phyloP scores from a whole-genome alignment of 306 rosid genomes.

The Prunus mume region DNA sequence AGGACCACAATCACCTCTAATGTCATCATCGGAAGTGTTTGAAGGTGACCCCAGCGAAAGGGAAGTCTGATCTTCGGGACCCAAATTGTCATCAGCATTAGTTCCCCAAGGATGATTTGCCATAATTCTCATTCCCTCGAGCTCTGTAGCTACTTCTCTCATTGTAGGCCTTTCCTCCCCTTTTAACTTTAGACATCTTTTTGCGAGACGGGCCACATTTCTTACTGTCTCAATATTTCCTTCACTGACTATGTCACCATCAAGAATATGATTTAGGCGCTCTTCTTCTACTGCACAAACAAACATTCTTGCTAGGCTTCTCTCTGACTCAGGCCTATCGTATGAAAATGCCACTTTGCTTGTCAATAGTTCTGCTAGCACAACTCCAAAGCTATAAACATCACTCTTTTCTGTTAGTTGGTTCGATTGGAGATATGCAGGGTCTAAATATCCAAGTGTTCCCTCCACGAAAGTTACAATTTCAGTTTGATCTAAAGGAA shows the following conservation, averaged over 20 bases:
- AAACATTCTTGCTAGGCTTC: background rate
- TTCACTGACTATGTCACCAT: background rate
- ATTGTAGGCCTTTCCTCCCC: background rate
- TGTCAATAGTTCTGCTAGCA: slow-evolving; percentile 16
- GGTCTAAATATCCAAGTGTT: background rate
- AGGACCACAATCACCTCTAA: no score
- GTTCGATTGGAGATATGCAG: slow-evolving; percentile 22
- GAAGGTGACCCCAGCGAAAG: background rate
- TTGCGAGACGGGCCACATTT: background rate
- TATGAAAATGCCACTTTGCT: slow-evolving; percentile 1
- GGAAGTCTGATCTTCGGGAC: background rate
- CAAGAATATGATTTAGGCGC: background rate
- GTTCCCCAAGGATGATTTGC: background rate
- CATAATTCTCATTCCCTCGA: background rate
- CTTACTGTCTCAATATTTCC: background rate
- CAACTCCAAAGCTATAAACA: background rate
- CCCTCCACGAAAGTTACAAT: no score
- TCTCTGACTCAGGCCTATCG: background rate
- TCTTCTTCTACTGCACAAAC: background rate
- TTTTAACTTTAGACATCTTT: background rate
- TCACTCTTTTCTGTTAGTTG: background rate
- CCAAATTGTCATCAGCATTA: background rate
- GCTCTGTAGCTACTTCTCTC: background rate
- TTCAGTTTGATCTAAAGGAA: no score
- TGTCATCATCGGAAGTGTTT: background rate